These are phyloP conservation scores for Stephanodiscus minutulus DNA, from an alignment of 108 stramenopile species.

Conservation along the genomic window DNA sequence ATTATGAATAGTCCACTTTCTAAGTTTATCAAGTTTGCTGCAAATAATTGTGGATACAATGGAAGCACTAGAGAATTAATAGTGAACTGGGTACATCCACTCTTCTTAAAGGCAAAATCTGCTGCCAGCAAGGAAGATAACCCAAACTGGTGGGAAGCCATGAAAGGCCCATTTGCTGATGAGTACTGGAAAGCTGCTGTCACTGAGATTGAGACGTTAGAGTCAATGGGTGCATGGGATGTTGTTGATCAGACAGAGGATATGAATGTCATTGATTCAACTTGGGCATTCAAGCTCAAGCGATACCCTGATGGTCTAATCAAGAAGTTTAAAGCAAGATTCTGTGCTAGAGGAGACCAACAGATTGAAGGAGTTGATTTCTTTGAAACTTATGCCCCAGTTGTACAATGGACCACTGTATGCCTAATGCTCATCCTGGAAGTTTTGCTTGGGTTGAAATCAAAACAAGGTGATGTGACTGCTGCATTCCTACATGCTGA, in stretches of 20 bases:
- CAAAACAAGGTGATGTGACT: constrained; percentile 46
- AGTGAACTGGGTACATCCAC: not conserved
- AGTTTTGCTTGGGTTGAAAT: constrained; percentile 22
- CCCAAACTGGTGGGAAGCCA: not conserved
- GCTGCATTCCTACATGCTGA: constrained; percentile 49
- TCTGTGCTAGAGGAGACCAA: constrained; percentile 58
- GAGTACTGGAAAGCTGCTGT: not conserved
- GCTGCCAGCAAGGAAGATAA: not conserved
- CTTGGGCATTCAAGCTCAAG: constrained; percentile 49
- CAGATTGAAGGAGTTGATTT: constrained; percentile 62
- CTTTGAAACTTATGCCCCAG: constrained; percentile 56
- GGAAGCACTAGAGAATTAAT: not conserved
- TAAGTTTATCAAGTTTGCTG: not conserved
- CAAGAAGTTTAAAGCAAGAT: constrained; percentile 58
- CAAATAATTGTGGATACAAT: not conserved
- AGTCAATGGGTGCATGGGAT: not conserved
- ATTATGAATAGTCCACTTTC: not conserved
- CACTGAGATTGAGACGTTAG: not conserved
- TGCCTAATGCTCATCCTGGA: constrained; percentile 35
- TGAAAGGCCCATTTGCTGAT: not conserved
- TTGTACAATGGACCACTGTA: constrained; percentile 53
- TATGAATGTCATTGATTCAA: not conserved
- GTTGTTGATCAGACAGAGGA: not conserved
- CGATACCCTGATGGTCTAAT: constrained; percentile 40
- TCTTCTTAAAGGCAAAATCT: not conserved